These are phyloP conservation scores for Lactarius psammicola DNA, from an alignment of 768 basidiomycete genomes.

Conservation along the genomic window DNA sequence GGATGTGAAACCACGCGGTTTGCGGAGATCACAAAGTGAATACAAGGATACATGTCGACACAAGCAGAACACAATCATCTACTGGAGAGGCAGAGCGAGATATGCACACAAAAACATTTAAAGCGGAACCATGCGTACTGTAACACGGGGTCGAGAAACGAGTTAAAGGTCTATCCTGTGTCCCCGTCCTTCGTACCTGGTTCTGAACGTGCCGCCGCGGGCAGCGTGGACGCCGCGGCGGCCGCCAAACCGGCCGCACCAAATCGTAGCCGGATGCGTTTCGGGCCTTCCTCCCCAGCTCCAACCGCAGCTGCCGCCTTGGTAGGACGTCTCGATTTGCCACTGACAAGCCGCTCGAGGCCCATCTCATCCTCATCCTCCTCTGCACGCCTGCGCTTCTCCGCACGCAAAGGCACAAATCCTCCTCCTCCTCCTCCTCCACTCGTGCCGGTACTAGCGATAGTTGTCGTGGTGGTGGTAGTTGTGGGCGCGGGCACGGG, in stretches of 20 bases:
- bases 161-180: slow-evolving; percentile 49
- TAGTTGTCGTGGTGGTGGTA: not conserved
- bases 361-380: slow-evolving; percentile 71
- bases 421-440: too few species aligned
- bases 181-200: slow-evolving; percentile 70
- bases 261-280: slow-evolving; percentile 76
- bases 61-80: slow-evolving; percentile 13
- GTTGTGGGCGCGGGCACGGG: not conserved
- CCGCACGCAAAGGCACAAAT: slow-evolving; percentile 49
- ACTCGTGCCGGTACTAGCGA: slow-evolving; percentile 12
- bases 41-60: slow-evolving; percentile 28
- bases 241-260: slow-evolving; percentile 46
- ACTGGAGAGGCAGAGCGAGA: slow-evolving; percentile 12
- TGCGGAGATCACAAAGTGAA: slow-evolving; percentile 10
- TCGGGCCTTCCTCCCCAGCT: slow-evolving; percentile 36
- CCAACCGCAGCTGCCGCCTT: slow-evolving; percentile 7
- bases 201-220: slow-evolving; percentile 53
- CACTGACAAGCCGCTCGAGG: slow-evolving; percentile 53
- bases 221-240: slow-evolving; percentile 33
- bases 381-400: slow-evolving; percentile 40
- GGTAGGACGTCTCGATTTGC: slow-evolving; percentile 40
- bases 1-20: slow-evolving; percentile 16
- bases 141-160: not conserved
- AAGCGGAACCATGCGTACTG: slow-evolving; percentile 10
- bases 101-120: slow-evolving; percentile 20